phyloP scores from a whole-genome alignment of 1,284 basidiomycete genomes.

The Vanrija sp. region DNA sequence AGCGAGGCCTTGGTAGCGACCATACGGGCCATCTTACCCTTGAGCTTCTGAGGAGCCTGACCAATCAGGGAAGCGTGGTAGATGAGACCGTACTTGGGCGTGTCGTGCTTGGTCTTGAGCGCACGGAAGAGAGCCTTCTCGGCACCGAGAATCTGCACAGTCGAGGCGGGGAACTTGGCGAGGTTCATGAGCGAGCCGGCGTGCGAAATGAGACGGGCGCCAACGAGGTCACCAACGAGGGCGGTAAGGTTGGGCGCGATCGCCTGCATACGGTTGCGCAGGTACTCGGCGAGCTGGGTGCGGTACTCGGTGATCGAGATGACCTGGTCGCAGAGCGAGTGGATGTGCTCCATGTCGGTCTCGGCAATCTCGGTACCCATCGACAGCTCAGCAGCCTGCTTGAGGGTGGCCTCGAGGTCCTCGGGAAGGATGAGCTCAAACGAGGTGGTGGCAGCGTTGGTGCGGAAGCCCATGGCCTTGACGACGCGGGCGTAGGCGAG shows the following conservation, averaged over 20 bases:
- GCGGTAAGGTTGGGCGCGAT: slow-evolving; percentile 96
- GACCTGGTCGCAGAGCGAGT: slow-evolving; percentile 93
- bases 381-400: slow-evolving; percentile 88
- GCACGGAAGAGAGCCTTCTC: slow-evolving; percentile 98
- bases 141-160: slow-evolving; percentile 95
- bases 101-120: slow-evolving; percentile 98
- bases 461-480: slow-evolving; percentile 87
- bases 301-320: slow-evolving; percentile 94
- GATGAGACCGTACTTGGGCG: slow-evolving; percentile 95
- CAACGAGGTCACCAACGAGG: slow-evolving; percentile 93
- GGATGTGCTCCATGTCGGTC: slow-evolving; percentile 89
- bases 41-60: slow-evolving; percentile 94
- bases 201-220: slow-evolving; percentile 92
- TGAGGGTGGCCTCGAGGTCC: slow-evolving; percentile 86
- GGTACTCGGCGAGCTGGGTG: slow-evolving; percentile 86
- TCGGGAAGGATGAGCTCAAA: slow-evolving; percentile 89
- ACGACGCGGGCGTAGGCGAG: slow-evolving; percentile 92
- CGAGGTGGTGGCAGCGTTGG: slow-evolving; percentile 80
- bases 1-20: slow-evolving; percentile 96
- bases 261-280: slow-evolving; percentile 94
- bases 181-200: slow-evolving; percentile 90
- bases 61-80: slow-evolving; percentile 96
- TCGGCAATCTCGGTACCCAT: slow-evolving; percentile 99
- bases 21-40: slow-evolving; percentile 99
- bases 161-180: slow-evolving; percentile 96